Evolutionary conservation across 108 stramenopile genomes (phyloP), one percentile per base, ranked within the genome.

Genomic region (Cyclotella kingstonii): DNA sequence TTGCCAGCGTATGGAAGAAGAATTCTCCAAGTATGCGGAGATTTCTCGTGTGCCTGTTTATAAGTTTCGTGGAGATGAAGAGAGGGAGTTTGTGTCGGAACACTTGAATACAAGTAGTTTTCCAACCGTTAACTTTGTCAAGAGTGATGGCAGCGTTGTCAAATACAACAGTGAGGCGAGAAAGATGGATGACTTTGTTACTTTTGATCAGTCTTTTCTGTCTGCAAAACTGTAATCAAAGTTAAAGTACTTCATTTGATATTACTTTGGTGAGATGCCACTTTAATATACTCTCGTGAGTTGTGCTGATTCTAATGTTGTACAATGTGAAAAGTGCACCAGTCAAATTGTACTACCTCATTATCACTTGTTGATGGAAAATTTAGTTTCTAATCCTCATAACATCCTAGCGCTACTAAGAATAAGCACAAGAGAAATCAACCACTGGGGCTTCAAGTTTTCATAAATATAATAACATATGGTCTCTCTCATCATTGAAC

Each of bases 161-260:
- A 94, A 94, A 81, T 94, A 94, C 68, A 85, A 94, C 18, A 87
- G 86, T 33, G 93, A 94, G 77, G 86, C 66, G 4, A 87, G 93
- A 53, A 80, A 83, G 17, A 84, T 81, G 34, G 86, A 79, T 12
- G 84, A 63, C 49, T 73, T 73, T 28, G 48, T 27, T 39, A 50
- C 50, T 5, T 73, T 73, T 60, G 62, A 65, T 42, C 53, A 61
- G 53, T 70, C 70, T 45, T 52, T 52, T 33, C 30, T 34, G 34
- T 52, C 51, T 52, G 28, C 51, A 29, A 52, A 33, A 17, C 31
- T 52, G 3, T 52, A 52, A 52, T 15, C 18, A 15, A 15, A 40
- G 15, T 4, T 15, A 1, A 14, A 40, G 2, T 15, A 40, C 14
- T 15, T 14, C 14, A 40, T 4, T 2, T 15, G 3, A 15, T 40